These are phyloP conservation scores for Chalaropsis ovoidea DNA, from an alignment of 2,329 filamentous ascomycete species.

Conservation along the genomic window DNA sequence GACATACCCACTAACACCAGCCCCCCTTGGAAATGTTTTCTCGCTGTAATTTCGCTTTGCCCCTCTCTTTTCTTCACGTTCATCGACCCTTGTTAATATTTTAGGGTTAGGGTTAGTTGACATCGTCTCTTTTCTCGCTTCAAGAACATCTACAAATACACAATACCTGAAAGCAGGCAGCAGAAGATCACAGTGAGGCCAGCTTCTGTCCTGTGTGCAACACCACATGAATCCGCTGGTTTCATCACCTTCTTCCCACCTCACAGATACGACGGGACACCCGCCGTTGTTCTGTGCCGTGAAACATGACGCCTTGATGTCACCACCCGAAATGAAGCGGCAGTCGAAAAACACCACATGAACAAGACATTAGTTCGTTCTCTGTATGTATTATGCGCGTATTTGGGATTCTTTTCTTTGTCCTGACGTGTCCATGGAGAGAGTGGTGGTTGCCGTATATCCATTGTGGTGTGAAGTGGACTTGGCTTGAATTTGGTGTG, in stretches of 20 bases:
- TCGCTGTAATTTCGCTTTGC: no score
- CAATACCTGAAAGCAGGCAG: no score
- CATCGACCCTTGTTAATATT: no score
- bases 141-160: no score
- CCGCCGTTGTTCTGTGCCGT: slow-evolving; percentile 4
- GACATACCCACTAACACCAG: no score
- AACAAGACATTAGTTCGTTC: not conserved
- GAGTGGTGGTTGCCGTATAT: not conserved
- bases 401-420: not conserved
- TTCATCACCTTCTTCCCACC: not conserved
- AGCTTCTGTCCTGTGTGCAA: no score
- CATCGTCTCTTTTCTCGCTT: no score
- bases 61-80: no score
- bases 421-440: not conserved
- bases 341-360: not conserved
- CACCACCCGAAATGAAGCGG: not conserved
- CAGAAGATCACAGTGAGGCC: no score
- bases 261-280: not conserved
- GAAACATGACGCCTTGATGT: slow-evolving; percentile 5
- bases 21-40: no score
- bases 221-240: no score
- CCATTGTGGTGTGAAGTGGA: not conserved
- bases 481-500: not conserved
- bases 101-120: no score
- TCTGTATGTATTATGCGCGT: not conserved